Base-by-base conservation (phyloP, 306 rosid genomes). In the Corylus avellana region DNA sequence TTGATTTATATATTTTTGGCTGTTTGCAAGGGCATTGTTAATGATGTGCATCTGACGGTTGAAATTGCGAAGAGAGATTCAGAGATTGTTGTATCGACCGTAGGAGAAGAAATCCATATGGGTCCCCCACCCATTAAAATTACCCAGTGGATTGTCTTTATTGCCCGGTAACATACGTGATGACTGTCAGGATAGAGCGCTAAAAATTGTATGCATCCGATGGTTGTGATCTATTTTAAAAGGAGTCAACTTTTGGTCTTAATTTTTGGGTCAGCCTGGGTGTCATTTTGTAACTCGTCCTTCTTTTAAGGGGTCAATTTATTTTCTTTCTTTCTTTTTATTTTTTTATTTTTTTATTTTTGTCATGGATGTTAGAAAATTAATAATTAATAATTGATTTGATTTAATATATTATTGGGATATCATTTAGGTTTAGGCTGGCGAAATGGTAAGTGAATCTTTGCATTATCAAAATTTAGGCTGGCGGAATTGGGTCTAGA, bases 81-180 rank as follows among this genome's bases (percentile, higher is more conserved):
- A 61, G 51, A 64, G 73, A 59, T 80, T 70, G 64, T 47, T 63
- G 13, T 14, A 63, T 8, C 7, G 2, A 32, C 3, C 4, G 67
- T 50, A 56, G 76, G 53, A 69, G 82, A 73, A 73, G 81, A 83
- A 85, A 76, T 86, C 70, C 76, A 72, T 59, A 53, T 67, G 82
- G 57, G 90, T 80, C 83, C 83, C 81, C 90, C 22, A 69, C 87
- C 70, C 80, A 77, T 79, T 78, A 67, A 37, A 12, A 66, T 42
- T 10, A 39, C 14, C n/a, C 7, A 67, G 6, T 17, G 8, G 48
- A 50, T 47, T 4, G 25, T 61, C 73, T 72, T 79, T 79, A 51
- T 73, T 64, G 68, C 57, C 56, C 53, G 72, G 17, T 49, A 63
- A 72, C 46, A n/a, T 61, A 35, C 50, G 47, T 47, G 25, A 2